Evolutionary conservation across 2,329 filamentous ascomycete genomes (phyloP).

Genomic region (Clonostachys chloroleuca): DNA sequence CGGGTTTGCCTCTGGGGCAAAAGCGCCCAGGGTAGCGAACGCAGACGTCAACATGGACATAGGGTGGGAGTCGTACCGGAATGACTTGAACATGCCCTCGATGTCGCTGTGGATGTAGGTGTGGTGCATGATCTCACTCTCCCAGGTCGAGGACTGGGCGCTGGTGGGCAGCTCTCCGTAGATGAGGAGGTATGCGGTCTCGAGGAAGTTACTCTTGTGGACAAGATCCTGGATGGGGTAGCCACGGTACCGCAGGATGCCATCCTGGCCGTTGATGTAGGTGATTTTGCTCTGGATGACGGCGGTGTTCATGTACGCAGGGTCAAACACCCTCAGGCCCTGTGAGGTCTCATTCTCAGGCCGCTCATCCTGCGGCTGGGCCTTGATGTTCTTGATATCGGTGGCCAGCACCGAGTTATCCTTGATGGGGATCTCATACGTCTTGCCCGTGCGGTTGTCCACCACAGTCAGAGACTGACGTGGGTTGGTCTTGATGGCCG

Average conservation of each 20-base stretch:
- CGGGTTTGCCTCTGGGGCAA: constrained; percentile 44
- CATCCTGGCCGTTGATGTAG: constrained; percentile 47
- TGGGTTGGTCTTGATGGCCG: constrained; percentile 7
- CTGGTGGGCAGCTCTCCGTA: constrained; percentile 43
- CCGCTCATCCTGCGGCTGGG: constrained; percentile 21
- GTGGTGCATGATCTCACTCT: constrained; percentile 45
- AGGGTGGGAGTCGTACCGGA: constrained; percentile 46
- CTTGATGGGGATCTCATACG: constrained; percentile 42
- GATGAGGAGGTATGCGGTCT: constrained; percentile 44
- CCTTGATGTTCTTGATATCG: constrained; percentile 46
- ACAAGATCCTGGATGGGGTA: constrained; percentile 48
- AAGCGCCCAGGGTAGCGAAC: constrained; percentile 43
- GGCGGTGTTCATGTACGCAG: constrained; percentile 49
- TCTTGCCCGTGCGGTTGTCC: constrained; percentile 43
- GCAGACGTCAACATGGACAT: constrained; percentile 47
- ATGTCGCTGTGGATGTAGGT: constrained; percentile 44
- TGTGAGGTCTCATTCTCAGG: constrained; percentile 40
- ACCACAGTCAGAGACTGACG: constrained; percentile 32
- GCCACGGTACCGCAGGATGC: constrained; percentile 45
- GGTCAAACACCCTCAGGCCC: constrained; percentile 44
- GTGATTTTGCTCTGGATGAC: constrained; percentile 44
- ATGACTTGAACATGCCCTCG: constrained; percentile 44
- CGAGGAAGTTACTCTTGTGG: constrained; percentile 42
- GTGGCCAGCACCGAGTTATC: constrained; percentile 44
- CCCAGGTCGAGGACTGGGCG: constrained; percentile 33